A percentile compares a stretch with the other conserved stretches of the same genome.
These are phyloP conservation scores for Aspergillus persii DNA, from an alignment of 2,329 filamentous ascomycete species.

Conservation along the genomic window DNA sequence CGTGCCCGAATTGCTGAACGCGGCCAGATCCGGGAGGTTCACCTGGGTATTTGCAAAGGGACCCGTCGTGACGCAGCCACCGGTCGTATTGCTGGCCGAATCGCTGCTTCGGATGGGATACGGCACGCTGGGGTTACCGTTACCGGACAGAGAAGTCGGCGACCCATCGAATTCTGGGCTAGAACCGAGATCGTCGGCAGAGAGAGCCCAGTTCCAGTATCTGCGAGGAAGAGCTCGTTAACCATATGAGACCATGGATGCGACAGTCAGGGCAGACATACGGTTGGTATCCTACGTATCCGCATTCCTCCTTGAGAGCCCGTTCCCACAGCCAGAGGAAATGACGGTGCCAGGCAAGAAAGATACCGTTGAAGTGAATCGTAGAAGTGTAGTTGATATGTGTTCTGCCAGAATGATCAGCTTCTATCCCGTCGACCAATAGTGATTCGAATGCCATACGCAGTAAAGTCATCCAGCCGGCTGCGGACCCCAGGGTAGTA, in stretches of 20 bases:
- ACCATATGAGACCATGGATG: neutral
- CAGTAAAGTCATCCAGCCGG: slow-evolving; percentile 5
- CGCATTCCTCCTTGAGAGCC: slow-evolving; percentile 4
- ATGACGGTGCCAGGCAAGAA: slow-evolving; percentile 11
- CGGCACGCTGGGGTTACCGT: neutral
- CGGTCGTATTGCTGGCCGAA: neutral
- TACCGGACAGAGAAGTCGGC: neutral
- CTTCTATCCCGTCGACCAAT: neutral
- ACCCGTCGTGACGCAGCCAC: slow-evolving; percentile 5
- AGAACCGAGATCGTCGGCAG: neutral
- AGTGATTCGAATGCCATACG: neutral
- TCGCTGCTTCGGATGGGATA: neutral
- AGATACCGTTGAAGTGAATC: neutral
- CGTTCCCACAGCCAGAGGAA: slow-evolving; percentile 4
- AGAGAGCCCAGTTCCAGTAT: neutral
- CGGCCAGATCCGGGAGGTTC: neutral
- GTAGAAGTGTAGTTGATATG: neutral
- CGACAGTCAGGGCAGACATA: neutral
- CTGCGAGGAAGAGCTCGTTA: neutral
- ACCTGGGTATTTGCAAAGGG: slow-evolving; percentile 5
- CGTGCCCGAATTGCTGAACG: neutral
- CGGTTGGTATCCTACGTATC: slow-evolving; percentile 5
- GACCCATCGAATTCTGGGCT: slow-evolving; percentile 7
- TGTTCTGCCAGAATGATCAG: neutral
- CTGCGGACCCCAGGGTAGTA: slow-evolving; percentile 1